Percentiles rank a stretch among this genome's conserved stretches.
Evolutionary conservation across 306 rosid genomes (phyloP).

Genomic region (Betula pendula): DNA sequence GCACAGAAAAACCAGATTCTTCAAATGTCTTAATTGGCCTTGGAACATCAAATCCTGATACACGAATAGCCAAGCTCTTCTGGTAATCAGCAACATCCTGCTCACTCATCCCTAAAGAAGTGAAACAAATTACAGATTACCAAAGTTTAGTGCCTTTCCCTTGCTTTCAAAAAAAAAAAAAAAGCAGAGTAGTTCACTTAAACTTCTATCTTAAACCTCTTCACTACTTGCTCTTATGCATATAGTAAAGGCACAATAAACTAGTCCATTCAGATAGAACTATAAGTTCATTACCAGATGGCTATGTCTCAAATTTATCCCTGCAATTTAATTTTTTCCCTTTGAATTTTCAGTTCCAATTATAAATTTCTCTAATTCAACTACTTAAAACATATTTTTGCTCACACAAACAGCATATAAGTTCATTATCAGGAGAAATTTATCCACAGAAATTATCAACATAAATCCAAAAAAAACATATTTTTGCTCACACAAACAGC

Average conservation of each 20-base stretch:
- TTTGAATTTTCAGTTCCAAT: background rate
- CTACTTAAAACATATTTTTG: background rate
- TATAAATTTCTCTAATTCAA: background rate
- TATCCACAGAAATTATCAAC: background rate
- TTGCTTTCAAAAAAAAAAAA: background rate
- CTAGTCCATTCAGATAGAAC: background rate
- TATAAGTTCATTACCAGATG: too few relatives aligned
- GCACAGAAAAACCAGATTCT: conserved; percentile 73
- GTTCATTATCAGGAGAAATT: too few relatives aligned
- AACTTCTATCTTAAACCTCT: background rate
- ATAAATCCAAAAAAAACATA: background rate
- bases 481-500: background rate
- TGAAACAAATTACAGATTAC: conserved; percentile 4
- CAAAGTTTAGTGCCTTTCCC: conserved; percentile 2
- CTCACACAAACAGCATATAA: too few relatives aligned
- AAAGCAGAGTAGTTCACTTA: background rate
- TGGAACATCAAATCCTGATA: conserved; percentile 88
- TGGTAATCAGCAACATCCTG: conserved; percentile 73
- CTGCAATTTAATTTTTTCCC: background rate
- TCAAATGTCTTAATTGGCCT: conserved; percentile 84
- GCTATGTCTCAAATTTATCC: background rate
- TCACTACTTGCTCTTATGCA: background rate
- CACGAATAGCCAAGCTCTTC: conserved; percentile 91
- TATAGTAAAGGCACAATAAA: too few relatives aligned
- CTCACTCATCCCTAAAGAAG: conserved; percentile 75